Evolutionary conservation across 148 eudicot species (phyloP), one percentile per base, ranked within the genome.

Genomic region (Euryodendron excelsum): DNA sequence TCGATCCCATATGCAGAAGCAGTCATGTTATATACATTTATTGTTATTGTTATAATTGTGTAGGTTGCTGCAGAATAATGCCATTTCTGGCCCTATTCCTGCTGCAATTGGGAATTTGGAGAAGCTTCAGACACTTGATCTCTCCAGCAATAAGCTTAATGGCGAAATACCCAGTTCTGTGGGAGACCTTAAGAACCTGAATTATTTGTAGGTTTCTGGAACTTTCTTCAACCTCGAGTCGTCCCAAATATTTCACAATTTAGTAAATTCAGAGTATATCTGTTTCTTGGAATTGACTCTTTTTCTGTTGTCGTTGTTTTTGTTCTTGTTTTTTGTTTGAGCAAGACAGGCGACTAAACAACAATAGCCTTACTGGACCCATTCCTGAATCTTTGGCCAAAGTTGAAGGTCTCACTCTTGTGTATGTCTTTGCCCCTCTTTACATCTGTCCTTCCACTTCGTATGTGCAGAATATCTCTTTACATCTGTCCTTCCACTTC

Each of bases 11-110:
- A 41, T n/a, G n/a, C n/a, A n/a, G n/a, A n/a, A n/a, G n/a, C n/a
- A n/a, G n/a, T n/a, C 20, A 45, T 37, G 65, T 50, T 12, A 28
- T 37, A 25, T 44, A 59, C n/a, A n/a, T 6, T 0, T 77, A 47
- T 30, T 28, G 72, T 48, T 48, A 34, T 73, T 77, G 41, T 64
- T 7, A 31, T 77, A 69, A 14, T 72, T 65, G 66, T 79, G 65
- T 80, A 94, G 98, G 84, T 84, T 86, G 85, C 85, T 94, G 80
- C 98, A 94, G 74, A 92, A 92, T 78, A 94, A 92, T 84, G 88
- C 79, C 37, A 85, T 94, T 82, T 83, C 89, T 45, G 97, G 98
- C 66, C 84, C 85, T 52, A 91, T 94, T 77, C 93, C 98, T 45
- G 83, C 75, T 81, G 84, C 86, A 63, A 85, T 94, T 60, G 92